A percentile compares a stretch with the other conserved stretches of the same genome.
Conservation (phyloP, 176 grass and related monocot species). For the Raddia guianensis region DNA sequence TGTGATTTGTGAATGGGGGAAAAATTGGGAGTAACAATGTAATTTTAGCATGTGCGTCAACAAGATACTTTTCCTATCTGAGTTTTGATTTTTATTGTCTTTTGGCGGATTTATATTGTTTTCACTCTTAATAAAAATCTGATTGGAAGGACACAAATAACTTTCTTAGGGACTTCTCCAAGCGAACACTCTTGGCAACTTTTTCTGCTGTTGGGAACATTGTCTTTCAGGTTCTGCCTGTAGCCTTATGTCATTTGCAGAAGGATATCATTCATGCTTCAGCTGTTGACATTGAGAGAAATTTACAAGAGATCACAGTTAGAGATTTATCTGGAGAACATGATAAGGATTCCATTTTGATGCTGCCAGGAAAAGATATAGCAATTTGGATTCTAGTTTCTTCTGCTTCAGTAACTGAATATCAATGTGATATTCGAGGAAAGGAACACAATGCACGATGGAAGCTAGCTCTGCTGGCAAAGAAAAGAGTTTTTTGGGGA, state of each 20-base stretch:
- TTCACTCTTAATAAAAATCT: constrained; percentile 23
- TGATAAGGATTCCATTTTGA: constrained; percentile 33
- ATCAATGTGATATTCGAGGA: constrained; percentile 52
- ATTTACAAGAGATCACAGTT: constrained; percentile 37
- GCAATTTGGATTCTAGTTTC: constrained; percentile 87
- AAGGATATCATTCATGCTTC: constrained; percentile 50
- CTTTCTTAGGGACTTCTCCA: constrained; percentile 44
- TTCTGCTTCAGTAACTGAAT: constrained; percentile 65
- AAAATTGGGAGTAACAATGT: background rate
- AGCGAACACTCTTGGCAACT: constrained; percentile 36
- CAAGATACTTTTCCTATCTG: constrained; percentile 23
- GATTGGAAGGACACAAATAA: constrained; percentile 25
- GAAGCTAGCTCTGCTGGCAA: constrained; percentile 74
- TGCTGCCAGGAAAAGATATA: constrained; percentile 56
- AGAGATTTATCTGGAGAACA: constrained; percentile 32
- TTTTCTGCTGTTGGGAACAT: constrained; percentile 54
- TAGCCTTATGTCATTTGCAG: constrained; percentile 65
- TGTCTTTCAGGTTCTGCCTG: constrained; percentile 72
- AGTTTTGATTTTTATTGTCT: constrained; percentile 26
- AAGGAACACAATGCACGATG: constrained; percentile 59
- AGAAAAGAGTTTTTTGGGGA: constrained; percentile 62
- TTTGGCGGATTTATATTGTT: constrained; percentile 11
- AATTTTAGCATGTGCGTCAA: constrained; percentile 8
- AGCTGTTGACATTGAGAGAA: constrained; percentile 49
- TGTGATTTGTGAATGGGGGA: no score